A percentile compares a stretch with the other conserved stretches of the same genome.
Evolutionary conservation across 1,139 yeast genomes (phyloP).

Genomic region (Taphrina flavorubra): DNA sequence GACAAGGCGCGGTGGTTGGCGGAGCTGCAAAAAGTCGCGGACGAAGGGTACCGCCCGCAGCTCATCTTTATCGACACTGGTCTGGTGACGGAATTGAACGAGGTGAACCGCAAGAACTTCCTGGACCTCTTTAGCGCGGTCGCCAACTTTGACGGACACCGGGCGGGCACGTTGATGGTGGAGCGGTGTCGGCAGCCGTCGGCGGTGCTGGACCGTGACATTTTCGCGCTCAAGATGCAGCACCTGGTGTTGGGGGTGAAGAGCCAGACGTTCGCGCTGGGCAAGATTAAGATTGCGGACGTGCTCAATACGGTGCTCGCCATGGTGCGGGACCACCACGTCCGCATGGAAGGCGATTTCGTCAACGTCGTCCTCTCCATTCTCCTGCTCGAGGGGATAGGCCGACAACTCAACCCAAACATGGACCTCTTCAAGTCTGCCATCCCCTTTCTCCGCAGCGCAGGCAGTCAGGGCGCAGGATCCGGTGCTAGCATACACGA

Average conservation of each 20-base stretch:
- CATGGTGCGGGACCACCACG: slow-evolving; percentile 94
- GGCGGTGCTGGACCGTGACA: slow-evolving; percentile 79
- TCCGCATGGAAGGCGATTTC: slow-evolving; percentile 96
- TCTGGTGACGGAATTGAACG: slow-evolving; percentile 84
- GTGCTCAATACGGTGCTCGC: slow-evolving; percentile 80
- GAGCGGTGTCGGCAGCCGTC: slow-evolving; percentile 94
- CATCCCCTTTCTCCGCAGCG: slow-evolving; percentile 82
- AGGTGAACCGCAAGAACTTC: slow-evolving; percentile 77
- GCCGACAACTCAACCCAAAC: slow-evolving; percentile 89
- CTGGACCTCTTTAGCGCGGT: slow-evolving; percentile 86
- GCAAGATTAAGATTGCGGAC: slow-evolving; percentile 91
- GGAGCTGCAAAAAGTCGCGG: slow-evolving; percentile 59
- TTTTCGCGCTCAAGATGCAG: slow-evolving; percentile 87
- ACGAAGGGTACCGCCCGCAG: slow-evolving; percentile 78
- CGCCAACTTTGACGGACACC: slow-evolving; percentile 90
- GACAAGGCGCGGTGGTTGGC: slow-evolving; percentile 58
- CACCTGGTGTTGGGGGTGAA: slow-evolving; percentile 79
- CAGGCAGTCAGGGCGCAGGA: slow-evolving; percentile 66
- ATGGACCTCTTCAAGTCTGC: slow-evolving; percentile 90
- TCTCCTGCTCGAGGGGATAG: slow-evolving; percentile 87
- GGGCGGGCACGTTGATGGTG: slow-evolving; percentile 93
- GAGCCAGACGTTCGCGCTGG: slow-evolving; percentile 86
- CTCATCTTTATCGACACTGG: slow-evolving; percentile 93
- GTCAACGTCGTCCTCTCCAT: slow-evolving; percentile 93
- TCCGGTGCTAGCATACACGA: slow-evolving; percentile 22